Percentiles rank a stretch among this genome's conserved stretches.
These are phyloP conservation scores for Hanseniaspora taiwanica DNA, from an alignment of 805 yeast genomes.

Conservation along the genomic window DNA sequence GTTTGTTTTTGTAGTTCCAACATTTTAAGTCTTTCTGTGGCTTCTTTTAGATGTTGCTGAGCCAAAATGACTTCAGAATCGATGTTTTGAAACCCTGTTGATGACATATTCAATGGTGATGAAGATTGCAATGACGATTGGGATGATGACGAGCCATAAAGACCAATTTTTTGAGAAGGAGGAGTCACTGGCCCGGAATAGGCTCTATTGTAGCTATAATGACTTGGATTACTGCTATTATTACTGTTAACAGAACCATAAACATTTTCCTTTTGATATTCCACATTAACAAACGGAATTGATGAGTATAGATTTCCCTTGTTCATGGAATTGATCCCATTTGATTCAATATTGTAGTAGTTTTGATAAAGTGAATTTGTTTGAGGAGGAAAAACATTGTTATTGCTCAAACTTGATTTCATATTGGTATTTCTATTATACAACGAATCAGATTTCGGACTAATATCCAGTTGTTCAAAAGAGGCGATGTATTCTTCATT, in stretches of 20 bases:
- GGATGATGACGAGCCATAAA: no score
- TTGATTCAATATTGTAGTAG: neutral
- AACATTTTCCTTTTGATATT: neutral
- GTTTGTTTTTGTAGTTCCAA: neutral
- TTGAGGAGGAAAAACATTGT: neutral
- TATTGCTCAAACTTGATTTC: neutral
- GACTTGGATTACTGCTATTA: no score
- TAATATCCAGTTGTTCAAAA: neutral
- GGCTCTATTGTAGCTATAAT: no score
- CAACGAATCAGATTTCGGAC: neutral
- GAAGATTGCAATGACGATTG: no score
- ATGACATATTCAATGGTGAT: neutral
- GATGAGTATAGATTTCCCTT: neutral
- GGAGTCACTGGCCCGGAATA: no score
- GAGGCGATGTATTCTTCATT: conserved; percentile 12
- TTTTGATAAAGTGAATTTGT: neutral
- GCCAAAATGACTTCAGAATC: neutral
- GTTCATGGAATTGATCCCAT: neutral
- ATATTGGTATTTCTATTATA: no score
- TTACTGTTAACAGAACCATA: neutral
- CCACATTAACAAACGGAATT: neutral
- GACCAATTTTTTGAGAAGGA: no score
- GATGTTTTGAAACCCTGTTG: neutral
- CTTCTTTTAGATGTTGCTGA: neutral
- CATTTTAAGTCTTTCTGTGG: neutral